Evolutionary conservation across 2,329 filamentous ascomycete genomes (phyloP).

Genomic region (Aspergillus fructus): DNA sequence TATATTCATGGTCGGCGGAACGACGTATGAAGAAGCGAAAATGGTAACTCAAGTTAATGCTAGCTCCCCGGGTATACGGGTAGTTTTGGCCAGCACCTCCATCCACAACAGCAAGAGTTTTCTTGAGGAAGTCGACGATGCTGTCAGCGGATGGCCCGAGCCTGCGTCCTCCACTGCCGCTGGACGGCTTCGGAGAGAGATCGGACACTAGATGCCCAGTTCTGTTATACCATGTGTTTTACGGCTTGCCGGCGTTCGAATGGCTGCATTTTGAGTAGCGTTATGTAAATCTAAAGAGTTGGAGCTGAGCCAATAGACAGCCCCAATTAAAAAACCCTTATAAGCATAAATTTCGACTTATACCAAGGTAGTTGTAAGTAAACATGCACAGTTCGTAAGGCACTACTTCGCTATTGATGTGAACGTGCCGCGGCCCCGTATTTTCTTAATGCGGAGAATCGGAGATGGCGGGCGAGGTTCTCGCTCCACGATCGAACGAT

Average conservation of each 20-base stretch:
- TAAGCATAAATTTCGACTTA: too few relatives aligned
- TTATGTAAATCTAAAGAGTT: conserved; percentile 5
- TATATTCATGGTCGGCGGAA: conserved; percentile 89
- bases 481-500: not conserved
- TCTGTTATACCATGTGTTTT: not conserved
- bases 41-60: conserved; percentile 94
- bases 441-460: conserved; percentile 27
- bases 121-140: conserved; percentile 87
- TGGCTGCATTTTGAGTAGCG: conserved; percentile 6
- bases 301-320: not conserved
- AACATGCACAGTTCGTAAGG: too few relatives aligned
- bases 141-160: conserved; percentile 83
- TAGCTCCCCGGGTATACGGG: conserved; percentile 79
- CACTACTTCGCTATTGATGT: not conserved
- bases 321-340: not conserved
- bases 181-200: conserved; percentile 61
- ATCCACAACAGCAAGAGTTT: conserved; percentile 88
- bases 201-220: conserved; percentile 48
- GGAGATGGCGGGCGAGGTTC: not conserved
- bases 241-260: conserved; percentile 11
- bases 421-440: conserved; percentile 12
- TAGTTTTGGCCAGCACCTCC: conserved; percentile 84
- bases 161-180: conserved; percentile 59
- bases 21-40: conserved; percentile 96
- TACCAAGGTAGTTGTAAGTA: too few relatives aligned